Evolutionary conservation across 1,284 basidiomycete genomes (phyloP).

Genomic region (Apiotrichum siamense): DNA sequence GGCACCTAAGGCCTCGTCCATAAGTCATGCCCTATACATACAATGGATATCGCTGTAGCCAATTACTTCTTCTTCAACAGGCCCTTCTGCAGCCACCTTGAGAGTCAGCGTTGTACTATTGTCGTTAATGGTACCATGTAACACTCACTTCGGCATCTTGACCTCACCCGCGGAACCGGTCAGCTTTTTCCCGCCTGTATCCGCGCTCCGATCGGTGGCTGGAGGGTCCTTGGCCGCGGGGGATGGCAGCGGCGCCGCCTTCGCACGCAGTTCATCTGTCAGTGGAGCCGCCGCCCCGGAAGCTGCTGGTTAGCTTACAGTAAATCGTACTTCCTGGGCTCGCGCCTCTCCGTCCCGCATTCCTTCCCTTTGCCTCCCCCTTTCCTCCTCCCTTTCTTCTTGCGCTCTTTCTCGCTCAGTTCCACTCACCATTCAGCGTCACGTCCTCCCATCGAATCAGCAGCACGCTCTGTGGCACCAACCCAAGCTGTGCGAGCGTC

Average conservation of each 20-base stretch:
- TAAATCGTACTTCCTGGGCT: too few relatives aligned
- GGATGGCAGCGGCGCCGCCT: slow-evolving; percentile 38
- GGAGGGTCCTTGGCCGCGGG: slow-evolving; percentile 14
- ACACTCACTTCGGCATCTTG: slow-evolving; percentile 12
- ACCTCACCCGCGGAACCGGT: slow-evolving; percentile 23
- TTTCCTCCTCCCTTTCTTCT: neutral
- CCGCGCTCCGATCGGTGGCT: slow-evolving; percentile 22
- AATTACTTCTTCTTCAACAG: slow-evolving; percentile 42
- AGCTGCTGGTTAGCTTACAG: slow-evolving; percentile 19
- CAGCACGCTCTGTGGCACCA: slow-evolving; percentile 46
- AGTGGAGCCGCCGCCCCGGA: slow-evolving; percentile 38
- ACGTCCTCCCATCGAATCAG: slow-evolving; percentile 42
- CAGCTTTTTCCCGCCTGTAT: slow-evolving; percentile 26
- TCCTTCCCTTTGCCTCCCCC: too few relatives aligned
- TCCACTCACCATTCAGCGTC: slow-evolving; percentile 41
- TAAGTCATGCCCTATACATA: neutral
- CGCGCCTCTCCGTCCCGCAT: too few relatives aligned
- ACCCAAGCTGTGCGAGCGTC: slow-evolving; percentile 36
- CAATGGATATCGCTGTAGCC: too few relatives aligned
- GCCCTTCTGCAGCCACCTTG: slow-evolving; percentile 37
- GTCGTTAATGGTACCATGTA: neutral
- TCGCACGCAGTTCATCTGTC: slow-evolving; percentile 30
- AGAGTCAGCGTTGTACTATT: neutral
- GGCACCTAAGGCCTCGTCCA: too few relatives aligned
- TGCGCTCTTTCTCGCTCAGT: neutral